Percentiles rank a stretch among this genome's conserved stretches.
phyloP scores from a whole-genome alignment of 1,139 yeast species.

The Suhomyces coccinellae region DNA sequence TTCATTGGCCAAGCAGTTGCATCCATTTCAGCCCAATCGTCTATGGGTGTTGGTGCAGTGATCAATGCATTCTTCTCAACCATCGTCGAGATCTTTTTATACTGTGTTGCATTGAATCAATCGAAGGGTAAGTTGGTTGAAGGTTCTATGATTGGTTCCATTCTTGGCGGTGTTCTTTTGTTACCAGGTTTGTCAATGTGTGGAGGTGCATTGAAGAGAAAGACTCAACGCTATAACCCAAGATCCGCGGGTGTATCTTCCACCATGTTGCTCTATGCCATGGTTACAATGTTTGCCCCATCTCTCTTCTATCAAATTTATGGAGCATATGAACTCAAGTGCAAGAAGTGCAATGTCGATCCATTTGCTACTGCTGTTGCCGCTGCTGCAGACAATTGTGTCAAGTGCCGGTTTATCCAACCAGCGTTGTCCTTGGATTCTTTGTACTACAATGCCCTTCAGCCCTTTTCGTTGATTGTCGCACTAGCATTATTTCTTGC shows the following conservation, averaged over 20 bases:
- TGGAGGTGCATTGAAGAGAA: conserved; percentile 88
- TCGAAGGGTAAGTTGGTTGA: conserved; percentile 88
- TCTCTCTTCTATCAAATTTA: conserved; percentile 87
- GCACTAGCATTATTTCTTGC: conserved; percentile 80
- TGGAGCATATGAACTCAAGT: conserved; percentile 80
- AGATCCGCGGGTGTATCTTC: conserved; percentile 96
- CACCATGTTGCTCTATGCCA: conserved; percentile 89
- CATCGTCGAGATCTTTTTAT: conserved; percentile 86
- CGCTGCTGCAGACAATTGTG: conserved; percentile 46
- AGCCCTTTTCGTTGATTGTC: conserved; percentile 81
- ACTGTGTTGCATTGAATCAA: conserved; percentile 87
- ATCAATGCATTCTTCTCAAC: conserved; percentile 97
- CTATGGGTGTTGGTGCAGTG: conserved; percentile 99
- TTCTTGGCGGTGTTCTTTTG: conserved; percentile 85
- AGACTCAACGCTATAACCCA: conserved; percentile 94
- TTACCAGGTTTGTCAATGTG: conserved; percentile 97
- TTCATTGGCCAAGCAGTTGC: conserved; percentile 99
- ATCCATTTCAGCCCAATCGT: conserved; percentile 95
- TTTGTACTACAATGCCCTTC: conserved; percentile 63
- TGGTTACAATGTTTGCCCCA: conserved; percentile 92
- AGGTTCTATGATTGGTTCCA: conserved; percentile 96
- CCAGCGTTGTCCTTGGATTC: conserved; percentile 67
- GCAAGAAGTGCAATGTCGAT: conserved; percentile 48
- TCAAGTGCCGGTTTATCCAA: conserved; percentile 76
- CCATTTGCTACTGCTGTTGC: background rate